Percentiles rank a stretch among this genome's conserved stretches.
phyloP scores from a whole-genome alignment of 2,329 filamentous ascomycete genomes.

The Fusarium sarcochroum region DNA sequence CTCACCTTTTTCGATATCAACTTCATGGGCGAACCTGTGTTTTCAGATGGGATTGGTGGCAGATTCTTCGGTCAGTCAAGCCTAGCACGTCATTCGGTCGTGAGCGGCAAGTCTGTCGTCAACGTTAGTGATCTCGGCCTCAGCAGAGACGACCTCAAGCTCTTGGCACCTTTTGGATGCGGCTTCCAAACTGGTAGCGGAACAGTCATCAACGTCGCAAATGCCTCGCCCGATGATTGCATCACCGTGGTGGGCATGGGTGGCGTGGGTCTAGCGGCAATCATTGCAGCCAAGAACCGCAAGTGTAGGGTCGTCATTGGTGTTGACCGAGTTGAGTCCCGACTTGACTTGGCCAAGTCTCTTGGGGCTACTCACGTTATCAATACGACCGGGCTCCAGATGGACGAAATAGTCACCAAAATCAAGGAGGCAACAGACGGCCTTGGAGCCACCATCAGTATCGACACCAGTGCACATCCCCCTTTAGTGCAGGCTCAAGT shows the following conservation, averaged over 20 bases:
- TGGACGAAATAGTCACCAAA: conserved; percentile 45
- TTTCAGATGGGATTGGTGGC: conserved; percentile 29
- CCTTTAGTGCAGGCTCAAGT: conserved; percentile 59
- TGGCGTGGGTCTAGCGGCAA: conserved; percentile 53
- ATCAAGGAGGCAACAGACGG: conserved; percentile 59
- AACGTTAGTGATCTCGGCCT: conserved; percentile 43
- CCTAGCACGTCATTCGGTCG: conserved; percentile 52
- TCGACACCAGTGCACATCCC: conserved; percentile 65
- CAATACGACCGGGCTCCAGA: conserved; percentile 38
- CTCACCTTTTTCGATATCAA: conserved; percentile 63
- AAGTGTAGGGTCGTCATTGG: conserved; percentile 50
- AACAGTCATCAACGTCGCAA: conserved; percentile 53
- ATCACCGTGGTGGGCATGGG: conserved; percentile 54
- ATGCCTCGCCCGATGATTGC: conserved; percentile 41
- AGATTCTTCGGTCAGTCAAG: conserved; percentile 56
- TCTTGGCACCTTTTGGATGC: conserved; percentile 54
- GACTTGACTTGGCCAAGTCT: conserved; percentile 49
- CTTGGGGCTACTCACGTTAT: conserved; percentile 55
- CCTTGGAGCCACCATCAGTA: conserved; percentile 59
- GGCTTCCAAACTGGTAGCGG: conserved; percentile 56
- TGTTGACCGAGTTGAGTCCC: conserved; percentile 47
- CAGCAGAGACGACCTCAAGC: conserved; percentile 46
- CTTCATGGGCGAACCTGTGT: conserved; percentile 54
- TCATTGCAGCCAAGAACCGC: conserved; percentile 52
- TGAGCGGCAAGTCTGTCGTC: conserved; percentile 50